Base-by-base conservation (phyloP, 2,329 filamentous ascomycete species). In the Phialophora tarda region DNA sequence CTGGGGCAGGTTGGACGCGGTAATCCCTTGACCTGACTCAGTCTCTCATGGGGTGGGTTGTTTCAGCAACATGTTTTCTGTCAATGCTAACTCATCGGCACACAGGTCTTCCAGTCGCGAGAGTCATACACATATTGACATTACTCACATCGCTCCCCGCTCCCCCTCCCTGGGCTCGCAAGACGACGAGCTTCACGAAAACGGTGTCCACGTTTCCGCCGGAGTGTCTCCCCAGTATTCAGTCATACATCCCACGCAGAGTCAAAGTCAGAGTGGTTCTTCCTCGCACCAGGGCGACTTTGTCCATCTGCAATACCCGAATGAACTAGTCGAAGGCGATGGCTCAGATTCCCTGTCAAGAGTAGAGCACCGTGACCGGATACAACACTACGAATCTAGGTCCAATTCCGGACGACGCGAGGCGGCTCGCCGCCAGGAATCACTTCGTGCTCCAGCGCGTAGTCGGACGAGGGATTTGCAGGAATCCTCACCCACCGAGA, bases 401-500 rank as follows among this genome's bases (percentile, higher is more conserved):
- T 63, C 66, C 24, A 79, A 76, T 66, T 80, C 79, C 38, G 70
- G 73, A 55, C 77, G 78, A 62, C 78, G 77, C 62, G 77, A 79
- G 54, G 72, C 78, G 66, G 64, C 71, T 30, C 74, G 73, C 59
- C 80, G 79, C 63, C 77, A 77, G 62, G 77, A 78, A 56, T 74
- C 78, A 66, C 77, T 77, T 72, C 84, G 85, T 71, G 81, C 81
- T 69, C 82, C 83, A 4, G 58, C 66, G 38, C 64, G 61, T 47
- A 68, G 65, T 47, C 65, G 69, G 38, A 63, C 67, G 5, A 41
- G 69, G 48, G 48, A 63, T n/a, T 38, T 63, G 58, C 68, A 66
- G 62, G 66, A 71, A 23, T 64, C 60, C 41, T 66, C 68, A 28
- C 68, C 66, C 70, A 81, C 86, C 63, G 85, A 86, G 81, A 90